phyloP scores from a whole-genome alignment of 2,329 filamentous ascomycete species.

The Zymoseptoria tritici region DNA sequence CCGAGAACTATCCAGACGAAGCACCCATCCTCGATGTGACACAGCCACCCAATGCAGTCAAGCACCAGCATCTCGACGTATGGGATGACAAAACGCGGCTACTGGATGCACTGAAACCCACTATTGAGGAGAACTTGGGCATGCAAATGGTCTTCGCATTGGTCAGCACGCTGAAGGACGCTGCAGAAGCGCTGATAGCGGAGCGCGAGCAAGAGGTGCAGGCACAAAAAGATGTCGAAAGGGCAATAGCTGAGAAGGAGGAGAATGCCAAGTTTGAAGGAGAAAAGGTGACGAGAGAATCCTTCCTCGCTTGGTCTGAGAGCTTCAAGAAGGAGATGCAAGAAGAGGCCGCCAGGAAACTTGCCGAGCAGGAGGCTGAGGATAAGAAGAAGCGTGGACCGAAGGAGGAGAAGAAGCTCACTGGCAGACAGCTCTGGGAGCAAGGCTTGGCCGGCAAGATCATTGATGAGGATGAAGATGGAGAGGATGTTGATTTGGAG shows the following conservation, averaged over 20 bases:
- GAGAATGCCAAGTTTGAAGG: conserved; percentile 97
- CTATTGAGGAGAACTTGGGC: conserved; percentile 84
- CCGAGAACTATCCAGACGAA: conserved; percentile 83
- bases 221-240: conserved; percentile 45
- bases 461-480: conserved; percentile 60
- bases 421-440: conserved; percentile 48
- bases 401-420: conserved; percentile 78
- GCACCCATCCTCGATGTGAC: conserved; percentile 75
- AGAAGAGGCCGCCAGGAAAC: conserved; percentile 52
- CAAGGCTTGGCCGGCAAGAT: conserved; percentile 51
- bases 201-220: conserved; percentile 61
- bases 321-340: conserved; percentile 73
- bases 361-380: conserved; percentile 63
- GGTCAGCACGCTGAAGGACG: conserved; percentile 78
- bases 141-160: conserved; percentile 98
- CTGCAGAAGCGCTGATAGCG: conserved; percentile 74
- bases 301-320: conserved; percentile 75
- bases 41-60: conserved; percentile 60
- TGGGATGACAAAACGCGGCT: conserved; percentile 70
- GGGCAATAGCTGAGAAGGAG: conserved; percentile 66
- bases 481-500: conserved; percentile 51
- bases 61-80: conserved; percentile 69
- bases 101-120: conserved; percentile 61
- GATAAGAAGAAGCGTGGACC: conserved; percentile 44
- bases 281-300: conserved; percentile 76